Percentiles rank a stretch among this genome's conserved stretches.
Conservation (phyloP, 805 yeast species). For the Candida silvicultrix region DNA sequence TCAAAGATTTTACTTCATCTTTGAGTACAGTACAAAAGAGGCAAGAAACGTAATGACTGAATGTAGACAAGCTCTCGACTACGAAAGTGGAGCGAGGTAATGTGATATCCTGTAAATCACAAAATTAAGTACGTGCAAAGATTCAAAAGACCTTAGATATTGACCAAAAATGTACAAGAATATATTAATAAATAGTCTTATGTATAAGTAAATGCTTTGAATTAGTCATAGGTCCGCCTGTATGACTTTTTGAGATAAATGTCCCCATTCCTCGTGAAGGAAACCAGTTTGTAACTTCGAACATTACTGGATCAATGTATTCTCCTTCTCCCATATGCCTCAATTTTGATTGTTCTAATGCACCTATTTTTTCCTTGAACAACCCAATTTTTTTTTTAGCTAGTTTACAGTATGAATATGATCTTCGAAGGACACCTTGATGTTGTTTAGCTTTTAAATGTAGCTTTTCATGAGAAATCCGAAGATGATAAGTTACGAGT, state of each 20-base stretch:
- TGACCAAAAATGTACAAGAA: background rate
- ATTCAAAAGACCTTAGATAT: too few relatives aligned
- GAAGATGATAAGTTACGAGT: constrained; percentile 83
- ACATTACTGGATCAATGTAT: background rate
- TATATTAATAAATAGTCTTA: background rate
- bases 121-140: too few relatives aligned
- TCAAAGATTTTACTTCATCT: background rate
- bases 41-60: too few relatives aligned
- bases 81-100: too few relatives aligned
- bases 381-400: background rate
- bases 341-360: background rate
- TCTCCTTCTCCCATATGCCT: background rate
- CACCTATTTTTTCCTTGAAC: background rate
- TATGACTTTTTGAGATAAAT: background rate
- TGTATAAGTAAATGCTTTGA: background rate
- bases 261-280: background rate
- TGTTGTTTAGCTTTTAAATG: background rate
- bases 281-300: background rate
- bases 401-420: background rate
- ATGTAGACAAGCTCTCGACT: background rate
- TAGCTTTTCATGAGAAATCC: constrained; percentile 50
- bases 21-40: too few relatives aligned
- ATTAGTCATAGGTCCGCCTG: background rate
- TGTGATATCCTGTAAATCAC: too few relatives aligned
- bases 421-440: background rate